Percentiles rank a stretch among this genome's conserved stretches.
Evolutionary conservation across 805 yeast species (phyloP).

Genomic region (Wickerhamomyces kurtzmanii): DNA sequence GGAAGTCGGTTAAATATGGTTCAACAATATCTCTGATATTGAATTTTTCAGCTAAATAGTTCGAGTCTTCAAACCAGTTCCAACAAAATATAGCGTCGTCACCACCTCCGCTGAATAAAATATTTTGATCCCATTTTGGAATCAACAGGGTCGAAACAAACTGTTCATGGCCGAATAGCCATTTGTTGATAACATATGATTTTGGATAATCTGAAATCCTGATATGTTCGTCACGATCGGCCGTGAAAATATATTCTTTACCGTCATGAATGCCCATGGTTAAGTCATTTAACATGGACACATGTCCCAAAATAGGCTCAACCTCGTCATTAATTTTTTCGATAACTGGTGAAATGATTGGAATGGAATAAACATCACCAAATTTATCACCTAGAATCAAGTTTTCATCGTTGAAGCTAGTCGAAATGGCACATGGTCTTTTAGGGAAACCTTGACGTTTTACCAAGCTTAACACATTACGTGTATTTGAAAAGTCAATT

Average conservation of each 20-base stretch:
- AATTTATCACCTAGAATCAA: constrained; percentile 85
- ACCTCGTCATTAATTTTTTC: constrained; percentile 30
- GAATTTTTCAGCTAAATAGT: constrained; percentile 36
- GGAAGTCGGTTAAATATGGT: constrained; percentile 42
- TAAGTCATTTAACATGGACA: constrained; percentile 88
- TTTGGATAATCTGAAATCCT: constrained; percentile 75
- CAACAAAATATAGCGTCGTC: constrained; percentile 66
- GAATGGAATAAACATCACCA: constrained; percentile 80
- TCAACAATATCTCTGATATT: constrained; percentile 31
- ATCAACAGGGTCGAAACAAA: constrained; percentile 63
- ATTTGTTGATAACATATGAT: constrained; percentile 66
- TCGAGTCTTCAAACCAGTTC: constrained; percentile 58
- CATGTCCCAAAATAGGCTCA: constrained; percentile 86
- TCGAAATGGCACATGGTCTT: constrained; percentile 79
- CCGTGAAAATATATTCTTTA: constrained; percentile 51
- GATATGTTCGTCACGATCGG: constrained; percentile 96
- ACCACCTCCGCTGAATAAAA: constrained; percentile 85
- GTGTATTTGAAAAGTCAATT: constrained; percentile 17
- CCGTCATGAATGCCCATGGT: constrained; percentile 31
- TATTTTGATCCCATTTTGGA: constrained; percentile 37
- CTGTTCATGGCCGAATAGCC: constrained; percentile 80
- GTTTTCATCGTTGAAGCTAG: constrained; percentile 37
- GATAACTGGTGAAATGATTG: constrained; percentile 26
- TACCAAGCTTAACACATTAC: constrained; percentile 35
- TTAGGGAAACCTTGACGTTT: constrained; percentile 80